Base-by-base conservation (phyloP, 73 alveolate genomes). In the Loxodes magnus region DNA sequence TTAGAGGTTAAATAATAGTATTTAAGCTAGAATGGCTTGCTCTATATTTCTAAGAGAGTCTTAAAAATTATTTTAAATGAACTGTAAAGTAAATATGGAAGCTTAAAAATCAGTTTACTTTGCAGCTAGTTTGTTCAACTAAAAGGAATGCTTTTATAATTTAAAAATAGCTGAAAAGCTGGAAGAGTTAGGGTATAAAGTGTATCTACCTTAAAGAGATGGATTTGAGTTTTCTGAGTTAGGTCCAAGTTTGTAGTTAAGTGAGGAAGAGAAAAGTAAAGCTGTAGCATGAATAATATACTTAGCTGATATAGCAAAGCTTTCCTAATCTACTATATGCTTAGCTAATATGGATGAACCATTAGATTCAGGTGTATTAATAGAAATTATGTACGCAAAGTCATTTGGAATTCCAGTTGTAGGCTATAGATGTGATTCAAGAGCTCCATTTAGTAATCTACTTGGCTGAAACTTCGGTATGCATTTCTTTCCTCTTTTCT, bases 361-460 rank as follows among this genome's bases (percentile, higher is more conserved):
- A 4, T 30, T 55, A 2, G 68, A 55, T 25, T 56, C 68, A 55
- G 68, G 68, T 21, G 56, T 55, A n/a, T 35, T 55, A 28, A 37
- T 55, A n/a, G 68, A 55, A 55, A 55, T 55, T 15, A 55, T 55
- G 68, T 55, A 35, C 35, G 68, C 68, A 9, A 55, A 55, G 26
- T 19, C 25, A 37, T 31, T 55, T 33, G 56, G 56, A 10, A 55
- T 35, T 9, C 68, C 68, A 3, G 26, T 48, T 3, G 41, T 55
- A 38, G 68, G 68, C 24, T 55, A 55, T 25, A 55, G 68, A 55
- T 35, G 57, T 55, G 68, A 55, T 9, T 23, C 36, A 17, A 35
- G 68, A 25, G 41, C 68, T 2, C 68, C 68, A 14, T 55, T 55
- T 55, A 56, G 68, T 5, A 43, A 53, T 16, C 17, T 56, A 3